These are phyloP conservation scores for Beauveria sp. DNA, from an alignment of 2,329 filamentous ascomycete genomes.

Conservation along the genomic window DNA sequence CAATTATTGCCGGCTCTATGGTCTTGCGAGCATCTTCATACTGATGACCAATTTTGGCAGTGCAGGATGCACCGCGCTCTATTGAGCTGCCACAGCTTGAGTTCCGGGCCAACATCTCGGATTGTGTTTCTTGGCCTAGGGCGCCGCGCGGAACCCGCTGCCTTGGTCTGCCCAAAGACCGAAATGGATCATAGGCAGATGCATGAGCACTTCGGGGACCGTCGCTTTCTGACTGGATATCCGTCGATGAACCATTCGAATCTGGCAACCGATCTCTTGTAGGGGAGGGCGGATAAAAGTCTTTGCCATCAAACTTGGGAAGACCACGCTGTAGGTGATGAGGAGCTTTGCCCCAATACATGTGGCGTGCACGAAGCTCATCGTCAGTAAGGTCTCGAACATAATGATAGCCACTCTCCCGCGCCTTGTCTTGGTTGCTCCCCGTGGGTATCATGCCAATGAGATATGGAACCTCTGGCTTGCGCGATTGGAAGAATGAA, in stretches of 20 bases:
- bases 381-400: slow-evolving; percentile 49
- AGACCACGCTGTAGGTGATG: slow-evolving; percentile 42
- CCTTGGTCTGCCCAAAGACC: slow-evolving; percentile 13
- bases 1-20: slow-evolving; percentile 7
- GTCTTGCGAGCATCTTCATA: slow-evolving; percentile 22
- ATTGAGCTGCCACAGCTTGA: slow-evolving; percentile 16
- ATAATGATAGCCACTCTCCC: slow-evolving; percentile 45
- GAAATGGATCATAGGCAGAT: slow-evolving; percentile 17
- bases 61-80: slow-evolving; percentile 18
- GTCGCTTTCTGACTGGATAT: not conserved
- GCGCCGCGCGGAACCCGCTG: slow-evolving; percentile 17
- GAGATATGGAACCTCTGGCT: slow-evolving; percentile 41
- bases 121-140: slow-evolving; percentile 24
- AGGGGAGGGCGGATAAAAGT: slow-evolving; percentile 54
- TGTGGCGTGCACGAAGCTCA: slow-evolving; percentile 48
- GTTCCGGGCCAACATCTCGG: slow-evolving; percentile 22
- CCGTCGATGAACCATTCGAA: not conserved
- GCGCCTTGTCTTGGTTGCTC: slow-evolving; percentile 32
- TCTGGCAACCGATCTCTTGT: slow-evolving; percentile 26
- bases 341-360: slow-evolving; percentile 54
- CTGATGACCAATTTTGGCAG: slow-evolving; percentile 18
- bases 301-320: slow-evolving; percentile 57
- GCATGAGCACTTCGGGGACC: not conserved
- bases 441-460: slow-evolving; percentile 43
- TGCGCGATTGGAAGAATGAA: not conserved